Evolutionary conservation across 2,329 filamentous ascomycete genomes (phyloP), one percentile per base, ranked within the genome.

Genomic region (Cordyceps cicadae): DNA sequence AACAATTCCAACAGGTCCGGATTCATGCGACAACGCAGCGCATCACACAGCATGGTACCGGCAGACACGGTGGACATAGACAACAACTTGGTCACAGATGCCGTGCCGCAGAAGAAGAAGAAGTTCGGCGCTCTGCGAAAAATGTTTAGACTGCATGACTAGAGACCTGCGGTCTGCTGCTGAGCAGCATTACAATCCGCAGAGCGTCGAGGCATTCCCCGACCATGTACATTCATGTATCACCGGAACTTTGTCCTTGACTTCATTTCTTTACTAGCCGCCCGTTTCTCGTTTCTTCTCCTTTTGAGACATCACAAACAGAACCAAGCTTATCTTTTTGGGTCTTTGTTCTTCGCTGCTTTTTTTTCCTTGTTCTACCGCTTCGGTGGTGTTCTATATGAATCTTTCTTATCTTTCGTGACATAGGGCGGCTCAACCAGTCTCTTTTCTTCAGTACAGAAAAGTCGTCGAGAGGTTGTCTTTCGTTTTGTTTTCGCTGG

Each of bases 91-190:
- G 48, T 62, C 53, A 24, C 63, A 61, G 12, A 64, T 62, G 15
- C 50, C 43, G 63, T 64, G 41, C 63, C 49, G 57, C 70, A 66
- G 63, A 79, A 74, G 75, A 84, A 81, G 75, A 90, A 89, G 79
- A 88, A 87, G 72, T 90, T 90, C 71, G 79, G 80, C 48, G 75
- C 77, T 59, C 72, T 90, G 69, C 83, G 87, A 70, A 83, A 79
- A 70, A 87, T 87, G 71, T 88, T 90, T 72, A 71, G 77, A 48
- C 70, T 81, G 61, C 70, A 80, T 63, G 77, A 80, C 63, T 79
- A 75, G 74, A 59, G 21, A 55, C 46, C 14, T 51, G 34, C 43
- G 11, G 45, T 43, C 34, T 60, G 53, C 29, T 61, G 45, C 29
- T 61, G 29, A 57, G 43, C 49, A 45, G 21, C 24, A 46, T 45